Percentiles rank a stretch among this genome's conserved stretches.
phyloP scores from a whole-genome alignment of 352 stramenopile genomes.

The Globisporangium takayamanum region DNA sequence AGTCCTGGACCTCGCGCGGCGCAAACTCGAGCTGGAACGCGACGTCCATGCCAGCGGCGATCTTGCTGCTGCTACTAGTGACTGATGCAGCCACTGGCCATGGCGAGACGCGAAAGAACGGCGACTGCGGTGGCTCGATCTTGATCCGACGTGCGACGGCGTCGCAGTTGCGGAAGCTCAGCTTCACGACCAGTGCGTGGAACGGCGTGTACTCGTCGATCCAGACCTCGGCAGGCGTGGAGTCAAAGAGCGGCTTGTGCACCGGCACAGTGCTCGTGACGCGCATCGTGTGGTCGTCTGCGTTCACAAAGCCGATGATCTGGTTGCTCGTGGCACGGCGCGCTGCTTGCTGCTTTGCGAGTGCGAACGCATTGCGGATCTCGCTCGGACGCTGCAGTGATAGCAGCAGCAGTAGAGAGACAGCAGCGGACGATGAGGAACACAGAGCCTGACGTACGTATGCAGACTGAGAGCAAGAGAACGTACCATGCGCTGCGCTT shows the following conservation, averaged over 20 bases:
- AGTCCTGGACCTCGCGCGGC: slow-evolving; percentile 86
- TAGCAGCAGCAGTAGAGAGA: background rate
- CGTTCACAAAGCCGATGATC: slow-evolving; percentile 66
- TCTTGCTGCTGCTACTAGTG: slow-evolving; percentile 42
- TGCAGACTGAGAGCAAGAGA: background rate
- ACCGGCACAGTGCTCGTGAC: slow-evolving; percentile 67
- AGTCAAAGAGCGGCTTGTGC: slow-evolving; percentile 85
- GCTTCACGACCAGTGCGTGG: slow-evolving; percentile 62
- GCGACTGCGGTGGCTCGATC: slow-evolving; percentile 78
- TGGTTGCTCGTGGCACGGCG: slow-evolving; percentile 23
- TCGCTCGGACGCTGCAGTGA: slow-evolving; percentile 58
- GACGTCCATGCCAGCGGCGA: slow-evolving; percentile 93
- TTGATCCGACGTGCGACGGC: slow-evolving; percentile 86
- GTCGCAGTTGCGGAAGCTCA: slow-evolving; percentile 92
- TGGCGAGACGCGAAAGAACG: slow-evolving; percentile 79
- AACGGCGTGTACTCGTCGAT: slow-evolving; percentile 93
- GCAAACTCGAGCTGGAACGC: slow-evolving; percentile 88
- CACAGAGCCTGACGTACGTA: too few species aligned
- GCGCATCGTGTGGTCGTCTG: slow-evolving; percentile 61
- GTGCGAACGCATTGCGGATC: slow-evolving; percentile 49
- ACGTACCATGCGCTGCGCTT: slow-evolving; percentile 16
- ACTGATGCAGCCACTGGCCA: slow-evolving; percentile 12
- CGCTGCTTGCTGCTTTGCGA: slow-evolving; percentile 39
- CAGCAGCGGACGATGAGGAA: background rate
- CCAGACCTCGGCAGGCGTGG: slow-evolving; percentile 72